phyloP scores from a whole-genome alignment of 441 rosid genomes.

The Manihot esculenta region DNA sequence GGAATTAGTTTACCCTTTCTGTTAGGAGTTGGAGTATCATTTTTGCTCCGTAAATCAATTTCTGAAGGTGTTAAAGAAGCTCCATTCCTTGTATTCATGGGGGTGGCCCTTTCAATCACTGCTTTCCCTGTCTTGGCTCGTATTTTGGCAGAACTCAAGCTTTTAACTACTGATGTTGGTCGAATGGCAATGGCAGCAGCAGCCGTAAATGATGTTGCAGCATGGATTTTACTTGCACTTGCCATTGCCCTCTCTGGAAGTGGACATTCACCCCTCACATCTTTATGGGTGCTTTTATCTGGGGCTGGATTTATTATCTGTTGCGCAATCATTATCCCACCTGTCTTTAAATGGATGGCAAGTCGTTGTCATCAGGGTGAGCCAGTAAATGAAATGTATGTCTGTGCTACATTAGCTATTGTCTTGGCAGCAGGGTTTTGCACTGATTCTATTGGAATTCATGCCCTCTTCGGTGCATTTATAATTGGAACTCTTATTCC shows the following conservation, averaged over 20 bases:
- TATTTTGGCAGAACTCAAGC: no score
- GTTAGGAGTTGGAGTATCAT: conserved; percentile 66
- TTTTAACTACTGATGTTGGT: conserved; percentile 16
- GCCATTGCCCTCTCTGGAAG: conserved; percentile 76
- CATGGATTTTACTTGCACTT: conserved; percentile 83
- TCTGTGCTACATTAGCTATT: conserved; percentile 52
- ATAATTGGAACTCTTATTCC: conserved; percentile 76
- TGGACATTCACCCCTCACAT: conserved; percentile 45
- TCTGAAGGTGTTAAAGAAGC: conserved; percentile 46
- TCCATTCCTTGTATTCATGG: conserved; percentile 67
- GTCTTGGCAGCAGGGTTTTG: conserved; percentile 66
- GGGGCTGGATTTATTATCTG: conserved; percentile 48
- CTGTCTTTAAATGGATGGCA: conserved; percentile 53
- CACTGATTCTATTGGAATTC: conserved; percentile 74
- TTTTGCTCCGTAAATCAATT: conserved; percentile 47
- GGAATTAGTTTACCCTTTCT: conserved; percentile 72
- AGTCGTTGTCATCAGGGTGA: conserved; percentile 67
- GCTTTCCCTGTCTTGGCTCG: no score
- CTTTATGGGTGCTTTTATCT: conserved; percentile 68
- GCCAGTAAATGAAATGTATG: conserved; percentile 61
- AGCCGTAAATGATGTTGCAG: conserved; percentile 78
- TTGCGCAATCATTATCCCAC: conserved; percentile 40
- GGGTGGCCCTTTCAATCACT: no score
- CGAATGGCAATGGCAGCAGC: conserved; percentile 90
- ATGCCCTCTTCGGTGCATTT: conserved; percentile 81